Evolutionary conservation across 331 rosid genomes (phyloP), one percentile per base, ranked within the genome.

Genomic region (Pyrus hybrid): DNA sequence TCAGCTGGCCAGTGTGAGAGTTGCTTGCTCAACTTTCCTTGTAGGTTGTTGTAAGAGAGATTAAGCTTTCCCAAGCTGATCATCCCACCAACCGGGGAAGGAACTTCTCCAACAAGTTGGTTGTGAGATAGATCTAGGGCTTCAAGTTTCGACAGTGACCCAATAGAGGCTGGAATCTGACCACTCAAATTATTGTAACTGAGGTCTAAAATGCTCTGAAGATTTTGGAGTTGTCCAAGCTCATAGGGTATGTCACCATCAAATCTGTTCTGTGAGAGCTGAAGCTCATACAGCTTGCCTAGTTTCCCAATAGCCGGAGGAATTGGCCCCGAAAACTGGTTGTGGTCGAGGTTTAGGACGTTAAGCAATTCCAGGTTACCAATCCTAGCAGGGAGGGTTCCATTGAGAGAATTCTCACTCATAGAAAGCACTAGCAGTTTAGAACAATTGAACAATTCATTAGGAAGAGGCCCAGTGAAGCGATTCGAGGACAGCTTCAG

Each of bases 111-210:
- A 2, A 8, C 78, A 57, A 93, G 90, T 54, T 86, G 93, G 80
- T 93, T 93, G 83, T 84, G 88, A 29, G 96, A 93, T 72, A 93
- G 95, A 85, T 93, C 88, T 37, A 91, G 98, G 3, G 84, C 88
- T 80, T 87, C 96, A 10, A 93, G 87, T 74, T 90, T 93, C 3
- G 88, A 73, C 43, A 89, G 83, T 10, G 79, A 66, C 45, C 85
- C 88, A 56, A 93, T 77, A 26, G 91, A 83, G n/a, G 86, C 45
- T 9, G 98, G 98, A 63, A 93, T 93, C 13, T 64, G 76, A 74
- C 96, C 96, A 5, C 86, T 89, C 73, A 93, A 83, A 81, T 84
- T 86, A 71, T 93, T 93, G 89, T 82, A 76, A 82, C 97, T 86
- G 83, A 90, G 89, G 88, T 91, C 91, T 33, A 93, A 81, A 65